Conservation (phyloP, 2,329 filamentous ascomycete genomes). For the Ophiostoma novo-ulmi region DNA sequence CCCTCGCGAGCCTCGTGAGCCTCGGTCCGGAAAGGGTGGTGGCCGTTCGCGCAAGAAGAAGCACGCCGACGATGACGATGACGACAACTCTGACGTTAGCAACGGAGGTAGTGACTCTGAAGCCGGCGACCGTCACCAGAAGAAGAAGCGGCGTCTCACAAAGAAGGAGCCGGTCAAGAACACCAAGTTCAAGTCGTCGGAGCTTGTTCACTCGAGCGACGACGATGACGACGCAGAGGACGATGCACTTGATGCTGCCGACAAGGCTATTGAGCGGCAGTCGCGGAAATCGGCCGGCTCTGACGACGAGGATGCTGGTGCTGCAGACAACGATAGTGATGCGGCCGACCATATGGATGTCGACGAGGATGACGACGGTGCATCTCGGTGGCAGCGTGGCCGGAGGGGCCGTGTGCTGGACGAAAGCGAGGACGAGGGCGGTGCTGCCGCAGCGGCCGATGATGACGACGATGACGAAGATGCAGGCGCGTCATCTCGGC, state of each 20-base stretch:
- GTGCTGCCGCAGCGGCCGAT: neutral
- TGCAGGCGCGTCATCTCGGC: constrained; percentile 18
- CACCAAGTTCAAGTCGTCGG: constrained; percentile 77
- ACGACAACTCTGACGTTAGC: constrained; percentile 32
- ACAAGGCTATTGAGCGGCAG: constrained; percentile 37
- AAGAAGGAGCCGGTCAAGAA: constrained; percentile 43
- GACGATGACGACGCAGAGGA: constrained; percentile 33
- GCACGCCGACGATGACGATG: constrained; percentile 34
- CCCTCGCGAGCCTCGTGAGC: constrained; percentile 34
- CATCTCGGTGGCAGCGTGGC: constrained; percentile 10
- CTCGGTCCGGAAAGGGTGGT: constrained; percentile 30
- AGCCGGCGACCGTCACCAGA: constrained; percentile 49
- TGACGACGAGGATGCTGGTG: constrained; percentile 34
- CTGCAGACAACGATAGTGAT: constrained; percentile 33
- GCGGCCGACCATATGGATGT: constrained; percentile 44
- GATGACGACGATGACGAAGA: constrained; percentile 23
- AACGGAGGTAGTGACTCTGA: constrained; percentile 34
- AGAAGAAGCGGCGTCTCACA: constrained; percentile 56
- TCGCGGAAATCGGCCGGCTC: constrained; percentile 27
- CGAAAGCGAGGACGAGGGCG: constrained; percentile 33
- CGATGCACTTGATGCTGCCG: constrained; percentile 30
- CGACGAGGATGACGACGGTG: constrained; percentile 35
- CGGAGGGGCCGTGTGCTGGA: constrained; percentile 27
- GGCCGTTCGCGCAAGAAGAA: constrained; percentile 41
- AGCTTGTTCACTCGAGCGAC: constrained; percentile 75